These are phyloP conservation scores for Lipomyces lipofer DNA, from an alignment of 805 yeast genomes.

Conservation along the genomic window DNA sequence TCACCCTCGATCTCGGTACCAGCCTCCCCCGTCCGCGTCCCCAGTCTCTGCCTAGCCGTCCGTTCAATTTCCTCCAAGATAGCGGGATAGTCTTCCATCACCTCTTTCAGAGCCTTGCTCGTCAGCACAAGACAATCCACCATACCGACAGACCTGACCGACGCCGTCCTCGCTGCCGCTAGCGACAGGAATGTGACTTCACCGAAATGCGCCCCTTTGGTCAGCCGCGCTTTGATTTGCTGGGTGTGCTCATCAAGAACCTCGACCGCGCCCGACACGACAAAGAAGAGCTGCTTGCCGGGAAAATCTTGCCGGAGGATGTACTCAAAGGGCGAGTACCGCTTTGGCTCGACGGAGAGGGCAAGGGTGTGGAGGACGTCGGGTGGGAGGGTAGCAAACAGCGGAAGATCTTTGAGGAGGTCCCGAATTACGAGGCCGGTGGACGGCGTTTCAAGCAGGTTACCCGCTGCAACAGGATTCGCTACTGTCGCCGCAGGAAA, in stretches of 20 bases:
- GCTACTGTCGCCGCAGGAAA: neutral
- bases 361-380: conserved; percentile 65
- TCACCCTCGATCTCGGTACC: neutral
- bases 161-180: conserved; percentile 53
- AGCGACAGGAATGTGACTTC: conserved; percentile 67
- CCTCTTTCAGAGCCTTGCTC: conserved; percentile 53
- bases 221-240: conserved; percentile 56
- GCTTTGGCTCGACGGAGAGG: conserved; percentile 57
- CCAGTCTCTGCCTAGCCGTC: conserved; percentile 57
- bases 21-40: conserved; percentile 2
- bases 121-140: conserved; percentile 63
- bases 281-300: conserved; percentile 66
- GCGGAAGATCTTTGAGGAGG: conserved; percentile 57
- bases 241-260: conserved; percentile 51
- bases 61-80: conserved; percentile 59
- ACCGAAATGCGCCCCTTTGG: conserved; percentile 69
- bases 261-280: conserved; percentile 70
- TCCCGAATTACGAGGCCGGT: conserved; percentile 46
- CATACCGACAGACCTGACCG: conserved; percentile 59
- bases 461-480: conserved; percentile 2
- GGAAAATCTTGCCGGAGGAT: conserved; percentile 59
- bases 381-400: conserved; percentile 59
- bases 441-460: conserved; percentile 12
- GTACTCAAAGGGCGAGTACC: conserved; percentile 57
- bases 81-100: conserved; percentile 59